These are phyloP conservation scores for Tetrahymena thermophila DNA, from an alignment of 73 alveolate genomes.

Conservation along the genomic window DNA sequence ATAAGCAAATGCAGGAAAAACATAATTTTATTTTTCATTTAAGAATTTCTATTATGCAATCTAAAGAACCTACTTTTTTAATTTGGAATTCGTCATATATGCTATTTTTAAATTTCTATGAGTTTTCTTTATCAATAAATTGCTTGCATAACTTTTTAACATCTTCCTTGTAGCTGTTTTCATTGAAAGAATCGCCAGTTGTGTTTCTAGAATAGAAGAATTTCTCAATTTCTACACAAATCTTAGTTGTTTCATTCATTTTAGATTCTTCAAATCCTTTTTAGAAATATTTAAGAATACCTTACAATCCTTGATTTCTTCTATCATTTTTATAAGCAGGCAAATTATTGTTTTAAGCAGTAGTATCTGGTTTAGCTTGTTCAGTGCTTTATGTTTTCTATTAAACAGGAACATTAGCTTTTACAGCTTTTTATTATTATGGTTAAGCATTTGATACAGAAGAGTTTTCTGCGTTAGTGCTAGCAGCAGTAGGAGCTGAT, in stretches of 20 bases:
- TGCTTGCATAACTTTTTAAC: not conserved
- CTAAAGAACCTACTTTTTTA: not conserved
- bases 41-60: not conserved
- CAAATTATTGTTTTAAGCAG: not conserved
- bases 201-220: not conserved
- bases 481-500: not conserved
- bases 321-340: not conserved
- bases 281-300: not conserved
- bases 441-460: not conserved
- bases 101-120: not conserved
- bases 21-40: not conserved
- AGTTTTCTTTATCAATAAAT: not conserved
- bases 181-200: not conserved
- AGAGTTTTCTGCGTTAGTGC: not conserved
- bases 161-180: not conserved
- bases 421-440: not conserved
- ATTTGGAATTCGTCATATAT: not conserved
- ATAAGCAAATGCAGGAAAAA: not conserved
- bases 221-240: not conserved
- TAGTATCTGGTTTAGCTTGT: not conserved
- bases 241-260: not conserved
- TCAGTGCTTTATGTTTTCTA: not conserved
- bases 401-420: not conserved
- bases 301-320: not conserved
- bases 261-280: not conserved